Conservation (phyloP, 2,329 filamentous ascomycete species). For the Penicillium rolfsii region DNA sequence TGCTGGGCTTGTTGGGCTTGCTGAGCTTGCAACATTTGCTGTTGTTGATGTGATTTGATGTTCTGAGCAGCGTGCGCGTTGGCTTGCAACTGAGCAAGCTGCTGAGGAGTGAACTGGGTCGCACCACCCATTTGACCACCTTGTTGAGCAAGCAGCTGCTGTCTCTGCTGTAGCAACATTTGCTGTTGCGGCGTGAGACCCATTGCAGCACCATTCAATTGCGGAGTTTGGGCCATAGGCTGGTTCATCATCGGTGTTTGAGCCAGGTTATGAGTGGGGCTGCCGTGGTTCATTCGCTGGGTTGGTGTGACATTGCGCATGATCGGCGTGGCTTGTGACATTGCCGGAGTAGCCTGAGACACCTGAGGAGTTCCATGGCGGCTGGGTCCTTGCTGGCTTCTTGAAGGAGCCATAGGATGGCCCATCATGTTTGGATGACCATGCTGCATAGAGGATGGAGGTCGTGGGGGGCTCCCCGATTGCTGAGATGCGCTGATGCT, state of each 20-base stretch:
- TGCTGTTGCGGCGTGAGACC: constrained; percentile 48
- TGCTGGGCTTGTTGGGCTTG: constrained; percentile 41
- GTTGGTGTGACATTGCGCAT: constrained; percentile 53
- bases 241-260: constrained; percentile 52
- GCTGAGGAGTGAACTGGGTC: constrained; percentile 45
- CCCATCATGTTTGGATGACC: constrained; percentile 51
- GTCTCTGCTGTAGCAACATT: constrained; percentile 42
- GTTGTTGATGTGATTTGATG: constrained; percentile 47
- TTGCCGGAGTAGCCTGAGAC: constrained; percentile 50
- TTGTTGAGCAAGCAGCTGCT: constrained; percentile 45
- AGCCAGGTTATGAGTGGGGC: constrained; percentile 48
- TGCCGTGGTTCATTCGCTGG: constrained; percentile 52
- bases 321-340: constrained; percentile 52
- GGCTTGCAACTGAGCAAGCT: constrained; percentile 48
- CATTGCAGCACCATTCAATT: constrained; percentile 41
- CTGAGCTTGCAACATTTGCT: constrained; percentile 44
- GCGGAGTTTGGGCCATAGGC: constrained; percentile 46
- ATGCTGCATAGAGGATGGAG: constrained; percentile 52
- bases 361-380: constrained; percentile 54
- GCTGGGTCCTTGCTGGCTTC: constrained; percentile 52
- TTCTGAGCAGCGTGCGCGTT: constrained; percentile 53
- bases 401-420: constrained; percentile 50
- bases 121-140: constrained; percentile 38
- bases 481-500: constrained; percentile 50
- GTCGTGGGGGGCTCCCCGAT: constrained; percentile 51